These are phyloP conservation scores for Saturnispora mendoncae DNA, from an alignment of 805 yeast genomes.

Conservation along the genomic window DNA sequence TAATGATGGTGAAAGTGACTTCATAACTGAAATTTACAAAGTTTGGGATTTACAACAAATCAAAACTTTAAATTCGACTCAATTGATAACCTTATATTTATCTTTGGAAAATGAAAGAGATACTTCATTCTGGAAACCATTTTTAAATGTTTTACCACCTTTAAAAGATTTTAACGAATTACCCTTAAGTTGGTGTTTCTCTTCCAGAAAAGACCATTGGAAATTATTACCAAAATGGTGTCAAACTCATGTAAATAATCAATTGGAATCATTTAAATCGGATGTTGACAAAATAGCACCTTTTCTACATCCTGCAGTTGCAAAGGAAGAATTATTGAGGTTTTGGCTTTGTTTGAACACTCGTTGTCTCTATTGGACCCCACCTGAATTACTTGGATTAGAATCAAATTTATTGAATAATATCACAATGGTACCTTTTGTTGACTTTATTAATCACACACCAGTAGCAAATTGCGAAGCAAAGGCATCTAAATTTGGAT, in stretches of 20 bases:
- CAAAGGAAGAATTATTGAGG: conserved; percentile 39
- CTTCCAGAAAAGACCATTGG: conserved; percentile 17
- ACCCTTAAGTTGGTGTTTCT: conserved; percentile 54
- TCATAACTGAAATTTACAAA: conserved; percentile 14
- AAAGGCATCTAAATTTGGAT: conserved; percentile 38
- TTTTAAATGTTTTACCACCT: conserved; percentile 55
- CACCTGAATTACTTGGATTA: conserved; percentile 31
- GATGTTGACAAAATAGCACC: conserved; percentile 33
- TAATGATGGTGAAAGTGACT: not conserved
- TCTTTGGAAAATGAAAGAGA: conserved; percentile 36
- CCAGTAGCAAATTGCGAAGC: conserved; percentile 45
- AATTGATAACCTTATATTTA: conserved; percentile 44
- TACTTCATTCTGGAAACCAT: conserved; percentile 58
- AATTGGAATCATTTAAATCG: conserved; percentile 32
- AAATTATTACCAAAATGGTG: conserved; percentile 39
- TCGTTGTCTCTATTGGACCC: conserved; percentile 74
- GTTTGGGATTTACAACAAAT: conserved; percentile 26
- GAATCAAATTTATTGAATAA: conserved; percentile 35
- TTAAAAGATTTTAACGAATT: conserved; percentile 41
- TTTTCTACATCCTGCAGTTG: not conserved
- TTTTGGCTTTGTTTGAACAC: conserved; percentile 87
- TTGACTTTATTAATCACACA: conserved; percentile 78
- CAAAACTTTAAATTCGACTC: conserved; percentile 45
- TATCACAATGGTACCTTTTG: conserved; percentile 85
- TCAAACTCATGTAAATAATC: conserved; percentile 31